Evolutionary conservation across 257 asterid genomes (phyloP), one percentile per base, ranked within the genome.

Genomic region (Lithospermum erythrorhizon): DNA sequence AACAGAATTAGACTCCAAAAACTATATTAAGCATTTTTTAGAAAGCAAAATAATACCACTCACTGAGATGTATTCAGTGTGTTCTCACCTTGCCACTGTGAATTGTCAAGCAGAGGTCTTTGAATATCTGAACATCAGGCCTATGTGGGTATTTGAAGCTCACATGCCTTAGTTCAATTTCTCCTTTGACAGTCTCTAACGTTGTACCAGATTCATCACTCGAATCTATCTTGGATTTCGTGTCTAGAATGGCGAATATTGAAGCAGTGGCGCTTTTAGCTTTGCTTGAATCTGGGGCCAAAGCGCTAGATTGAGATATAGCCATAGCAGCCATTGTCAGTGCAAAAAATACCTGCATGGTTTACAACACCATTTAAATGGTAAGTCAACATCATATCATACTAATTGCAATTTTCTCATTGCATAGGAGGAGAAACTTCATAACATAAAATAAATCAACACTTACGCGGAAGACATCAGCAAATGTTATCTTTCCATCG

Each of bases 231-330:
- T 78, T 78, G 2, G 97, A 85, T 59, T 77, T 60, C 21, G 95
- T 65, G 67, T 87, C 96, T 3, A 90, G 84, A 62, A 90, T 78
- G 18, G 89, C 75, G 57, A 87, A 87, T 49, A 87, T 64, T 14
- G 96, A 90, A 71, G 94, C 85, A 19, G 94, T 87, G 5, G 96
- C 96, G 3, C 68, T 45, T 78, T 83, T 90, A 16, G 97, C 97
- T 67, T 90, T 87, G 77, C 65, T 74, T 20, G 95, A 85, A 62
- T 90, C 95, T 6, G 96, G 95, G 58, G 87, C 89, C 23, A 90
- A 68, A 0, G 95, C 78, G 55, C 95, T 83, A 6, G 97, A 87
- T 57, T 87, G 94, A 29, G 96, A 87, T 68, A 90, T 83, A 25
- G 90, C 96, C 8, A 83, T 18, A 30, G 96, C 89, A 23, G 96